phyloP scores from a whole-genome alignment of 305 asterid species.

The Rubia tinctorum region DNA sequence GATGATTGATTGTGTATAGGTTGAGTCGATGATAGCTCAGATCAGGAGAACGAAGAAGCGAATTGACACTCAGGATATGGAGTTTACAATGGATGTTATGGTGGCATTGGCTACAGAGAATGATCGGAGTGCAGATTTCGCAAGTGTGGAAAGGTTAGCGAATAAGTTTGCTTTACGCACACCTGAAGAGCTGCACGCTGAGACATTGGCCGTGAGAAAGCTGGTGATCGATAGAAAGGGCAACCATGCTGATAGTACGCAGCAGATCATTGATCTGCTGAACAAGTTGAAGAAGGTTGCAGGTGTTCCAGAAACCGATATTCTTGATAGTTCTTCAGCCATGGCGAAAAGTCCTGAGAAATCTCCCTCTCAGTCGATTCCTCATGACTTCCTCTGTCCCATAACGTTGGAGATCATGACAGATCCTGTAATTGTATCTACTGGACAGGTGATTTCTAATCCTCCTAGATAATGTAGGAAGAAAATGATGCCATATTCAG shows the following conservation, averaged over 20 bases:
- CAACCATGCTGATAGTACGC: conserved; percentile 40
- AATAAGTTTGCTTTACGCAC: conserved; percentile 60
- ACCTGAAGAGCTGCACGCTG: conserved; percentile 50
- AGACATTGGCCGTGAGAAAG: conserved; percentile 53
- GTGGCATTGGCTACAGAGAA: conserved; percentile 50
- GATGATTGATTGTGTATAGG: conserved; percentile 31
- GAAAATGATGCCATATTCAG: no score
- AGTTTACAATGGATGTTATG: conserved; percentile 84
- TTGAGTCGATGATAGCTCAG: conserved; percentile 56
- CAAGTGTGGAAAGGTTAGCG: conserved; percentile 76
- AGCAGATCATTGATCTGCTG: conserved; percentile 47
- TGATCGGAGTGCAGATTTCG: conserved; percentile 65
- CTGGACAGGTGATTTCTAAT: conserved; percentile 64
- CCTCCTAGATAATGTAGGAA: background rate
- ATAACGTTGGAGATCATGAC: conserved; percentile 83
- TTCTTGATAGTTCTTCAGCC: conserved; percentile 23
- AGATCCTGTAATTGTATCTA: conserved; percentile 85
- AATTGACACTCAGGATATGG: conserved; percentile 82
- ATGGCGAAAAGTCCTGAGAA: conserved; percentile 28
- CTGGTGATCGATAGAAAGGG: conserved; percentile 47
- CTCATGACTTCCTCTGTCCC: conserved; percentile 83
- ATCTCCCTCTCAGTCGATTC: conserved; percentile 38
- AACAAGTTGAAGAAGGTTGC: conserved; percentile 55
- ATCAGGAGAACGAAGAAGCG: conserved; percentile 58
- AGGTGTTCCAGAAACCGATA: conserved; percentile 39